A percentile compares a stretch with the other conserved stretches of the same genome.
These are phyloP conservation scores for Mucor circinelloides DNA, from an alignment of 371 early-diverging fungal species.

Conservation along the genomic window DNA sequence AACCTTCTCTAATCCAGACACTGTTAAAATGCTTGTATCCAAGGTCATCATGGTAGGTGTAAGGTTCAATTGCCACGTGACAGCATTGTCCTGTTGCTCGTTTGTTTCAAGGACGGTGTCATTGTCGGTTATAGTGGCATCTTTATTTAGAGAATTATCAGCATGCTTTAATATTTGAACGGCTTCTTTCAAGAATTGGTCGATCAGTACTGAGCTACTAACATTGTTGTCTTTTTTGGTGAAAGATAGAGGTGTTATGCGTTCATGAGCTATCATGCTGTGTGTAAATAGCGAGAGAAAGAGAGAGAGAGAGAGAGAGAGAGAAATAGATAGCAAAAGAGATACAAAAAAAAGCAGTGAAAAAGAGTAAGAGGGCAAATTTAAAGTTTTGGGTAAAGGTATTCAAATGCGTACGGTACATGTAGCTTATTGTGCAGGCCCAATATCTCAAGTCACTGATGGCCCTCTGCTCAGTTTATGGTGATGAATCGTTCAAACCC, in stretches of 20 bases:
- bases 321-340: neutral
- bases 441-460: neutral
- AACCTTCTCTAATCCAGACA: constrained; percentile 49
- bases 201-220: constrained; percentile 14
- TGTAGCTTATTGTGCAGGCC: neutral
- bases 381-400: neutral
- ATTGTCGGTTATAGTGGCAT: neutral
- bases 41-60: constrained; percentile 48
- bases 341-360: neutral
- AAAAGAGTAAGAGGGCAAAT: neutral
- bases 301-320: neutral
- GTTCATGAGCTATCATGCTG: constrained; percentile 20
- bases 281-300: neutral
- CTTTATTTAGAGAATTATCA: constrained; percentile 4
- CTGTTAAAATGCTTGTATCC: constrained; percentile 49
- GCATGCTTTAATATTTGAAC: constrained; percentile 24
- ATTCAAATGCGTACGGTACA: neutral
- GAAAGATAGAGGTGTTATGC: constrained; percentile 12
- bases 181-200: constrained; percentile 31
- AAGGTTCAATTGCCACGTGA: constrained; percentile 48
- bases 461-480: too few relatives aligned
- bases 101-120: constrained; percentile 21
- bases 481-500: neutral
- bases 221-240: constrained; percentile 17
- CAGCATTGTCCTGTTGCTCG: constrained; percentile 10